Conservation (phyloP, 1,139 yeast species). For the Yamadazyma spencermartinsiae region DNA sequence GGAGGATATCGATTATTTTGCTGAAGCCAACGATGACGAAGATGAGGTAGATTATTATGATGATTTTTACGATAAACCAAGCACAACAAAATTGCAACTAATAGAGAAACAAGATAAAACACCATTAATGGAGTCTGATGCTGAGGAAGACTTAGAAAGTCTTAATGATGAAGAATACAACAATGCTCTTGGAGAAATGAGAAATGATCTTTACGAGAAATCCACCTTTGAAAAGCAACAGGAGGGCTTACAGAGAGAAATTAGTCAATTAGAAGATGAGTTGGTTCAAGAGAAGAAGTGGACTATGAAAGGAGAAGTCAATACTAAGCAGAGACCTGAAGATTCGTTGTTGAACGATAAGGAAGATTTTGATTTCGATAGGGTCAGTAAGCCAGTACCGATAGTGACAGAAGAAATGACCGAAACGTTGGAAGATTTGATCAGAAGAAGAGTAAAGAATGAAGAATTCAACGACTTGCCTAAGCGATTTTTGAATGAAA, state of each 20-base stretch:
- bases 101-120: constrained; percentile 20
- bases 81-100: not conserved
- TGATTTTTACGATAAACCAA: constrained; percentile 69
- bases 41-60: constrained; percentile 73
- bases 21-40: constrained; percentile 39
- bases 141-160: constrained; percentile 30
- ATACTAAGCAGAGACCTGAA: constrained; percentile 74
- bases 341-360: constrained; percentile 66
- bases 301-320: constrained; percentile 93
- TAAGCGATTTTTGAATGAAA: constrained; percentile 66
- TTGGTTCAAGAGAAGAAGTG: constrained; percentile 89
- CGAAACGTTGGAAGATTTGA: constrained; percentile 83
- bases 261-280: constrained; percentile 77
- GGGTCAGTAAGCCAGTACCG: constrained; percentile 66
- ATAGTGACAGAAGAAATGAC: constrained; percentile 88
- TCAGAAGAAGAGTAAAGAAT: constrained; percentile 72
- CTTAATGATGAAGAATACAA: constrained; percentile 49
- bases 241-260: constrained; percentile 70
- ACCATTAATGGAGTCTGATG: constrained; percentile 15
- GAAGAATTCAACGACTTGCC: constrained; percentile 85
- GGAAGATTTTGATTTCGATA: constrained; percentile 43
- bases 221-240: constrained; percentile 89
- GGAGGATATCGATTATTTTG: constrained; percentile 66
- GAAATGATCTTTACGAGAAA: constrained; percentile 60
- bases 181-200: constrained; percentile 56